Evolutionary conservation across 148 eudicot species (phyloP).

Genomic region (Camellia granthamiana): DNA sequence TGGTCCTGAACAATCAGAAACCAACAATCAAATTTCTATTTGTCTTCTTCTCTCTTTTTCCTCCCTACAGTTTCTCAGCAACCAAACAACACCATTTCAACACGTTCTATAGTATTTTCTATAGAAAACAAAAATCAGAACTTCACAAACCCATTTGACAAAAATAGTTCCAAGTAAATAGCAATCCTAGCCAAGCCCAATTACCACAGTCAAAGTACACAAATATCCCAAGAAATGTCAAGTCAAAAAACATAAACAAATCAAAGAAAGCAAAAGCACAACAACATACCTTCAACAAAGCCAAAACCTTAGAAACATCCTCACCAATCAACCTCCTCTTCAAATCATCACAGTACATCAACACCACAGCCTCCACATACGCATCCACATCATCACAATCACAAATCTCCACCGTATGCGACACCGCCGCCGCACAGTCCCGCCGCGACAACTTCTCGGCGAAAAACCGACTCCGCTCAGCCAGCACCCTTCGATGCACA

Average conservation of each 20-base stretch:
- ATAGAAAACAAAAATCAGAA: neutral
- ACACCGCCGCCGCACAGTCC: slow-evolving; percentile 13
- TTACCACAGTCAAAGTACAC: neutral
- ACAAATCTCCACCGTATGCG: slow-evolving; percentile 79
- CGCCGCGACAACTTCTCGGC: slow-evolving; percentile 51
- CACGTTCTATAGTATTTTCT: neutral
- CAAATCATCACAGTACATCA: slow-evolving; percentile 78
- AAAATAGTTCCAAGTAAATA: neutral
- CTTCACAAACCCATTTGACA: too few species aligned
- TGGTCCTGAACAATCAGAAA: neutral
- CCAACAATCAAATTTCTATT: neutral
- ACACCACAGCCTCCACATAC: slow-evolving; percentile 71
- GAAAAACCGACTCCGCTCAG: slow-evolving; percentile 64
- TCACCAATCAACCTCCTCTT: slow-evolving; percentile 61
- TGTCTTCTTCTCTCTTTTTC: neutral
- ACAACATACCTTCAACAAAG: slow-evolving; percentile 58
- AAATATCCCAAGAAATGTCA: neutral
- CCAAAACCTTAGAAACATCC: slow-evolving; percentile 60
- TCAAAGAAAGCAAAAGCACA: neutral
- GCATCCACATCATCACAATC: slow-evolving; percentile 93
- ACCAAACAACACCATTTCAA: neutral
- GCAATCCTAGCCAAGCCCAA: neutral
- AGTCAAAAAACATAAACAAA: neutral
- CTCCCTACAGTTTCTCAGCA: slow-evolving; percentile 1
- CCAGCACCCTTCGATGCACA: slow-evolving; percentile 67